Base-by-base conservation (phyloP, 345 rosid genomes). In the Gossypium stocksii region DNA sequence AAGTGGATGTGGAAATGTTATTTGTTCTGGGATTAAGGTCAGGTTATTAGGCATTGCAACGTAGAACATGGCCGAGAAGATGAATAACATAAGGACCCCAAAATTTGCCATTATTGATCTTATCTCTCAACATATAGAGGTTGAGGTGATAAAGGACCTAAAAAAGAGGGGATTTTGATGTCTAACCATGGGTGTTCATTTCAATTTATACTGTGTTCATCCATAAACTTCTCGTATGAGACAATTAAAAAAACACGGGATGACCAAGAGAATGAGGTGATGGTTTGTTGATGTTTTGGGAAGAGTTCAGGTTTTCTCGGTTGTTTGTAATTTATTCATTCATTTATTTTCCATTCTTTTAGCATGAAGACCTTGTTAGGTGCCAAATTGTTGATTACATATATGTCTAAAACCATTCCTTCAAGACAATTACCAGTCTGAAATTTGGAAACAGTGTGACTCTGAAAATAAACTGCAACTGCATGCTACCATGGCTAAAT, bases 1-100 rank as follows among this genome's bases (percentile, higher is more conserved):
- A 15, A 92, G 86, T 4, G 93, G 97, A 34, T 68, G 87, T 1
- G 79, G 87, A 19, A 80, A 68, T 41, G 63, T 60, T 5, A 72
- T 25, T 11, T 73, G 44, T 23, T 19, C 22, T 20, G 63, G 74
- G 23, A 23, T 41, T 46, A 17, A 49, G 16, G 65, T 34, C 10
- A 22, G 65, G 23, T 70, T 23, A 3, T 56, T 76, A 59, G 57
- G 12, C 58, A 27, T 22, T 19, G 45, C 45, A 15, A 51, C 10
- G 45, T 25, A 69, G 45, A 69, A 27, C 22, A 69, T 51, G 14
- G 59, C n/a, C n/a, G n/a, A 49, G 7, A 69, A 51, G 44, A 69
- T 22, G 29, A 25, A 51, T 10, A 69, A 49, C 4, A 51, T 0
- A 9, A 8, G 23, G 17, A 49, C 17, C 59, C 23, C 15, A 0